These are phyloP conservation scores for Monilinia laxa DNA, from an alignment of 2,329 filamentous ascomycete genomes.

Conservation along the genomic window DNA sequence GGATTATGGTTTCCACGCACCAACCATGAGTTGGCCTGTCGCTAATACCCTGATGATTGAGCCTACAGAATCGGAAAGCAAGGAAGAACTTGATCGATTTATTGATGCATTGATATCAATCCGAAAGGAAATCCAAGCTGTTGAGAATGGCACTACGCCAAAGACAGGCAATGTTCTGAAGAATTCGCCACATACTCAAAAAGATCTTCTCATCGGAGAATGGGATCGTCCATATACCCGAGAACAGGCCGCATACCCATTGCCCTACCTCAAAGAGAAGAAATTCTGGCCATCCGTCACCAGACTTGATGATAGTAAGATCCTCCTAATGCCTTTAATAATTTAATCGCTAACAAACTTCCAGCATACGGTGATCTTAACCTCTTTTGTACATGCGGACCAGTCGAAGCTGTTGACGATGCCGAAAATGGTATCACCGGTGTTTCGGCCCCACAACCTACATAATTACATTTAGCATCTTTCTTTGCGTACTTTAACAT, in stretches of 20 bases:
- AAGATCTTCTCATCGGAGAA: slow-evolving; percentile 70
- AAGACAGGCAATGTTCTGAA: slow-evolving; percentile 81
- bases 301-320: slow-evolving; percentile 82
- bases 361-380: slow-evolving; percentile 86
- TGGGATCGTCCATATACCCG: slow-evolving; percentile 83
- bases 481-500: slow-evolving; percentile 19
- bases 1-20: slow-evolving; percentile 96
- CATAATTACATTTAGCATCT: slow-evolving; percentile 25
- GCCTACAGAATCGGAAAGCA: slow-evolving; percentile 90
- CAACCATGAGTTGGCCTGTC: slow-evolving; percentile 96
- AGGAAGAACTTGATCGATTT: slow-evolving; percentile 90
- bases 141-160: slow-evolving; percentile 77
- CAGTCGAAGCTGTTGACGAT: slow-evolving; percentile 75
- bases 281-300: slow-evolving; percentile 96
- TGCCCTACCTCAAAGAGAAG: slow-evolving; percentile 83
- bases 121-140: slow-evolving; percentile 75
- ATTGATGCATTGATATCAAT: slow-evolving; percentile 87
- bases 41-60: slow-evolving; percentile 97
- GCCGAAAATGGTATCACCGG: slow-evolving; percentile 37
- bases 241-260: slow-evolving; percentile 82
- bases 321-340: slow-evolving; percentile 18
- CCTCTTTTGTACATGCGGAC: slow-evolving; percentile 91
- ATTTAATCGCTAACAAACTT: slow-evolving; percentile 27
- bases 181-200: slow-evolving; percentile 82
- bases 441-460: slow-evolving; percentile 32